A percentile compares a stretch with the other conserved stretches of the same genome.
Evolutionary conservation across 169 alveolate genomes (phyloP).

Genomic region (Cryptosporidium sp.): DNA sequence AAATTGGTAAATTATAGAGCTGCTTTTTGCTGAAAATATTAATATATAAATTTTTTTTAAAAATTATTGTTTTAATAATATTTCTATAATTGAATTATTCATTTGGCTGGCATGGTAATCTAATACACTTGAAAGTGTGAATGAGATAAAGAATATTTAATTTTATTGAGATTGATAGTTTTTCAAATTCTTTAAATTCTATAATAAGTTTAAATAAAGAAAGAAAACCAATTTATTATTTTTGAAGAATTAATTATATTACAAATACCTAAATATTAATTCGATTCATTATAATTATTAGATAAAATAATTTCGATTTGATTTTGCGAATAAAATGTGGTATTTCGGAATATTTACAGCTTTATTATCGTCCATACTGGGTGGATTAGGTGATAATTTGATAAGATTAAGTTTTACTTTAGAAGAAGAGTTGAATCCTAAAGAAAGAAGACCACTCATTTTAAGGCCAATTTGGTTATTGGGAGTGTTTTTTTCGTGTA

Average conservation of each 20-base stretch:
- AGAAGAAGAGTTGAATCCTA: constrained; percentile 5
- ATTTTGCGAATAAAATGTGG: constrained; percentile 36
- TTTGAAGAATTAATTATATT: too few species aligned
- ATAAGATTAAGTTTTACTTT: constrained; percentile 40
- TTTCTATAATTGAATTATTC: background rate
- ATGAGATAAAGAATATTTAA: background rate
- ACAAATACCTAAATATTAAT: too few species aligned
- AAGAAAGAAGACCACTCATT: constrained; percentile 46
- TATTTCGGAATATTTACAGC: constrained; percentile 50
- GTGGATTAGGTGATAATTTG: constrained; percentile 68
- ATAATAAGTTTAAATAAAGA: background rate
- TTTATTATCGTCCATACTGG: constrained; percentile 45
- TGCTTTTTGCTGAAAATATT: too few species aligned
- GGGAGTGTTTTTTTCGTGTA: constrained; percentile 53
- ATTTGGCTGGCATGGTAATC: background rate
- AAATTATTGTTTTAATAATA: background rate
- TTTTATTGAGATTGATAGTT: background rate
- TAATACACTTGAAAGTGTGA: background rate
- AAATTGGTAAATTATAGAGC: background rate
- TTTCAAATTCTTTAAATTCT: background rate
- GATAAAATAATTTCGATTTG: background rate
- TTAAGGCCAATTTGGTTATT: constrained; percentile 70
- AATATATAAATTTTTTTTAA: too few species aligned
- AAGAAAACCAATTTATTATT: too few species aligned
- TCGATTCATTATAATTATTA: too few species aligned